Percentiles rank a stretch among this genome's conserved stretches.
Conservation (phyloP, 2,329 filamentous ascomycete species). For the Trichoderma pleuroti region DNA sequence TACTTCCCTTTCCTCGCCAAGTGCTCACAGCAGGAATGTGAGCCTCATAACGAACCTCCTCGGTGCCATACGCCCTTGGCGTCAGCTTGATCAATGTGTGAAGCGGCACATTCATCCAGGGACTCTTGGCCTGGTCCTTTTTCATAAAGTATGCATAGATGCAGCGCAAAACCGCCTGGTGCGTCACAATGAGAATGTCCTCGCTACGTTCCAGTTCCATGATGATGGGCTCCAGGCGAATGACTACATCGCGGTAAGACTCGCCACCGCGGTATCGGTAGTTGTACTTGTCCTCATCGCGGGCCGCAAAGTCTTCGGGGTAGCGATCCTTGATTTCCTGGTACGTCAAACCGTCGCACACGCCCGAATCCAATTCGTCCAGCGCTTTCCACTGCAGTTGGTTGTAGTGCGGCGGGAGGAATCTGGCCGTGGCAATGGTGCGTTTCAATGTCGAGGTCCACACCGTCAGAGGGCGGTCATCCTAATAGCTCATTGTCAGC, state of each 20-base stretch:
- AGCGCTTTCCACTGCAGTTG: constrained; percentile 98
- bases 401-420: constrained; percentile 77
- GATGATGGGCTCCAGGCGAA: constrained; percentile 96
- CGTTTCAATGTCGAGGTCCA: constrained; percentile 66
- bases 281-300: constrained; percentile 99
- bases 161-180: constrained; percentile 93
- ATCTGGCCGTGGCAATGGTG: constrained; percentile 86
- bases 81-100: constrained; percentile 97
- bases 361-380: constrained; percentile 92
- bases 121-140: constrained; percentile 83
- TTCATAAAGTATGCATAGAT: constrained; percentile 99
- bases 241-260: constrained; percentile 93
- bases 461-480: constrained; percentile 58
- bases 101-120: constrained; percentile 97
- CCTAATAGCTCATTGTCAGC: constrained; percentile 35
- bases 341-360: constrained; percentile 95
- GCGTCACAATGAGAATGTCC: constrained; percentile 96
- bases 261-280: constrained; percentile 97
- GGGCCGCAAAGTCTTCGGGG: constrained; percentile 90
- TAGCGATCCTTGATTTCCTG: constrained; percentile 88
- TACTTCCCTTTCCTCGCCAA: constrained; percentile 90
- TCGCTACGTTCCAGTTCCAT: constrained; percentile 97
- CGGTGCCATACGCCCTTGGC: constrained; percentile 87
- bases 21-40: constrained; percentile 95
- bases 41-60: constrained; percentile 82